phyloP scores from a whole-genome alignment of 352 stramenopile genomes.

The Pythium sukuiense region DNA sequence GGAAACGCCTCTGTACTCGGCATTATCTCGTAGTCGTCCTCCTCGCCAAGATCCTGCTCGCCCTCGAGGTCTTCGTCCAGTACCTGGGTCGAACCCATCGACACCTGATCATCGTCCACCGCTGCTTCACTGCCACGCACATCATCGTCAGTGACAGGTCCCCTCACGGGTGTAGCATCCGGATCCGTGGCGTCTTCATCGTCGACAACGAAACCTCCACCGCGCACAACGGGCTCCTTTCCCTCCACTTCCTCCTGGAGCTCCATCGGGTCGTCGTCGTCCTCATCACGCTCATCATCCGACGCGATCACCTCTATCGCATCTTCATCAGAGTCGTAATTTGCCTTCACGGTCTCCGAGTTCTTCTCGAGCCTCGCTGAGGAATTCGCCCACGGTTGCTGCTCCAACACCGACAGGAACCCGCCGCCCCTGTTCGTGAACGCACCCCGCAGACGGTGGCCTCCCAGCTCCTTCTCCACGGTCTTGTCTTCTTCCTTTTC shows the following conservation, averaged over 20 bases:
- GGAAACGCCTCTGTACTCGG: conserved; percentile 11
- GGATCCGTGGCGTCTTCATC: not conserved
- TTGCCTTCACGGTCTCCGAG: not conserved
- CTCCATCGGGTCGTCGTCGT: conserved; percentile 23
- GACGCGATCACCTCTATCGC: not conserved
- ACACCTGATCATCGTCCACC: conserved; percentile 21
- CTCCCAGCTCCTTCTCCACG: not conserved
- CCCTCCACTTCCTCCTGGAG: conserved; percentile 7
- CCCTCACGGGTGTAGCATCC: not conserved
- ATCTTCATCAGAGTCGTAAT: not conserved
- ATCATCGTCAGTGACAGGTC: conserved; percentile 16
- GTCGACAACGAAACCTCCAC: not conserved
- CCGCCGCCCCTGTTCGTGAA: conserved; percentile 5
- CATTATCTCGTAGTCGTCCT: not conserved
- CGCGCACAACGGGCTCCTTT: not conserved
- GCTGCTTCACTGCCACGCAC: not conserved
- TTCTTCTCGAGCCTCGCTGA: not conserved
- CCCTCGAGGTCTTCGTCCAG: conserved; percentile 38
- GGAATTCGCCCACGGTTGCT: conserved; percentile 1
- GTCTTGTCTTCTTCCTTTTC: not conserved
- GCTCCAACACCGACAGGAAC: conserved; percentile 15
- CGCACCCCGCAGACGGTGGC: not conserved
- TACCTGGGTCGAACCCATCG: conserved; percentile 44
- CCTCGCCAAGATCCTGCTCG: conserved; percentile 6
- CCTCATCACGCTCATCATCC: conserved; percentile 7